Percentiles rank a stretch among this genome's conserved stretches.
Conservation (phyloP, 306 rosid genomes). For the Castanopsis chinensis region DNA sequence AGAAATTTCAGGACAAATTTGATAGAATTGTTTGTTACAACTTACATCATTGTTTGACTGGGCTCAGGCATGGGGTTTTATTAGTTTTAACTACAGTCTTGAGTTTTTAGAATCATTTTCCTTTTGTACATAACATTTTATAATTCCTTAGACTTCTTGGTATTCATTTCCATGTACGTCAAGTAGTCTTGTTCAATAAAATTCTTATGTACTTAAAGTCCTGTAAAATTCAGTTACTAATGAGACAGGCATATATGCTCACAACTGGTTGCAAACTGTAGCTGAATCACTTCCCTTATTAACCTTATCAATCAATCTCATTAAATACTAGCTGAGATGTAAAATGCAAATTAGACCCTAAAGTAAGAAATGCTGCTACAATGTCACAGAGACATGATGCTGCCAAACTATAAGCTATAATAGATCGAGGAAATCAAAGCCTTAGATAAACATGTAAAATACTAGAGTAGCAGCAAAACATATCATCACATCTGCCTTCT, state of each 20-base stretch:
- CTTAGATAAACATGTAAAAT: not conserved
- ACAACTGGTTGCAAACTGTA: not conserved
- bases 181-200: no score
- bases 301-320: not conserved
- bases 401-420: not conserved
- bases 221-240: not conserved
- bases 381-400: not conserved
- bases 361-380: not conserved
- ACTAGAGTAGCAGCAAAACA: not conserved
- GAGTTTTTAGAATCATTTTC: no score
- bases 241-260: not conserved
- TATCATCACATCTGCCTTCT: slow-evolving; percentile 3
- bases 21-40: no score
- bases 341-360: not conserved
- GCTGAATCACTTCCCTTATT: not conserved
- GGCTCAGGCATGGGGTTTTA: no score
- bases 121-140: no score
- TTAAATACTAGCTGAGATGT: not conserved
- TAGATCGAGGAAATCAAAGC: not conserved
- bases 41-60: no score
- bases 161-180: no score
- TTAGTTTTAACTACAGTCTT: no score
- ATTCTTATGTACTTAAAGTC: not conserved
- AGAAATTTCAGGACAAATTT: no score
- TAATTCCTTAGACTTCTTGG: no score